These are phyloP conservation scores for Apiotrichum brassicae DNA, from an alignment of 1,284 basidiomycete genomes.

Conservation along the genomic window DNA sequence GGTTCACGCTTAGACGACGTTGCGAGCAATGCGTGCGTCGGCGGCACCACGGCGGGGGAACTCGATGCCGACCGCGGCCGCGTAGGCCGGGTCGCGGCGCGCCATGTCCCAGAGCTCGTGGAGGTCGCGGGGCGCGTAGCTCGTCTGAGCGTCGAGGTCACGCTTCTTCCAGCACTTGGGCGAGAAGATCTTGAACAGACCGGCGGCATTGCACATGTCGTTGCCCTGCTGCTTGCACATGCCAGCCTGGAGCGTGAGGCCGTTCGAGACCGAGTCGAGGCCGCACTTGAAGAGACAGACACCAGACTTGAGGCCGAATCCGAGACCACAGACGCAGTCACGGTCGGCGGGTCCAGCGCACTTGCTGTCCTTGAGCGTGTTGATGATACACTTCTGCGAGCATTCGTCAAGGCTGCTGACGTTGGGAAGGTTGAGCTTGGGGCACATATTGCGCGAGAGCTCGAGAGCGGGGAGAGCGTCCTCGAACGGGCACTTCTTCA, in stretches of 20 bases:
- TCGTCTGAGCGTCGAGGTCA: not conserved
- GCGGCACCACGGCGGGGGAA: not conserved
- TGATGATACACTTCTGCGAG: constrained; percentile 3
- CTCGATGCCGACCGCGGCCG: not conserved
- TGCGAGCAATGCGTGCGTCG: not conserved
- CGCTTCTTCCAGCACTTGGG: constrained; percentile 3
- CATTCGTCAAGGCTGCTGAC: not conserved
- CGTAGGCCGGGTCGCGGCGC: not conserved
- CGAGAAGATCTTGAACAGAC: constrained; percentile 1
- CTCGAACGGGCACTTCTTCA: not conserved
- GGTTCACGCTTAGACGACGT: not conserved
- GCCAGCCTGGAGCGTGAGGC: not conserved
- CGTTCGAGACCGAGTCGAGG: not conserved
- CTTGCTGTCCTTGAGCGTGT: not conserved
- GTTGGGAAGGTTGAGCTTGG: constrained; percentile 4
- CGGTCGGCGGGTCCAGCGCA: constrained; percentile 6
- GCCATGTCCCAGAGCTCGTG: not conserved
- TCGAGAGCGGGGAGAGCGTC: constrained; percentile 3
- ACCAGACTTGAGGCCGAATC: not conserved
- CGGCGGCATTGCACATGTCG: not conserved
- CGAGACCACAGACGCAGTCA: constrained; percentile 5
- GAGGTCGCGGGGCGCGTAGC: not conserved
- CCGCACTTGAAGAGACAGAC: constrained; percentile 2
- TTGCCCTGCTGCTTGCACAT: not conserved
- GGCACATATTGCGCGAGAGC: constrained; percentile 2